Base-by-base conservation (phyloP, 257 asterid species). In the Paraleonurus japonicus region DNA sequence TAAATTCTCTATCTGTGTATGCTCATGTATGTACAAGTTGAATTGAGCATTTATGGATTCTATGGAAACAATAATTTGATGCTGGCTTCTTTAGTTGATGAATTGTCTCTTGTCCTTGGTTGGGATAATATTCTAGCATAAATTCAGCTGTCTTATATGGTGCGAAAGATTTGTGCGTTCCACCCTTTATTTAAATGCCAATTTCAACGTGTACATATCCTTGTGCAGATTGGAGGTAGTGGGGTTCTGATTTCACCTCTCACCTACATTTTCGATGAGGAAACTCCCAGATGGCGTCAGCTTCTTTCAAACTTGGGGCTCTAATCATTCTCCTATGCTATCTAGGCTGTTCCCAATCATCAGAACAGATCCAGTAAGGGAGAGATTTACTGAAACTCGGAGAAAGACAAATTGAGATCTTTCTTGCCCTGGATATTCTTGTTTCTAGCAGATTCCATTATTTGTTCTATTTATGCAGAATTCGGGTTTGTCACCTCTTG, bases 191-290 rank as follows among this genome's bases (percentile, higher is more conserved):
- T 19, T 76, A n/a, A 60, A 45, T 10, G 50, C 12, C 45, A 61
- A 32, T 54, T 61, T 35, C 41, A 16, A 4, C 39, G 59, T 16
- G 43, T 70, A 32, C 70, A 5, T 13, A 28, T 60, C 61, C 45
- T n/a, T n/a, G 41, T 73, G 75, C 95, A 95, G 98, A 87, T 92
- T 82, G 99, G 99, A 66, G 99, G 99, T 43, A 89, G 99, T 58
- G 99, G 98, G 48, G 99, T 95, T 72, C 81, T 95, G 80, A 65
- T 95, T 72, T 92, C 99, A 37, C 96, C 98, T 7, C 75, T 89
- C 73, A 95, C 99, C 57, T 95, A 95, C 84, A 95, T 95, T 66
- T 95, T 95, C 7, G 99, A 95, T 0, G 96, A 89, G 84, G 99
- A 95, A 81, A 85, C 98, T 71, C 98, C 98, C 8, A 85, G 99